A percentile compares a stretch with the other conserved stretches of the same genome.
Conservation (phyloP, 2,329 filamentous ascomycete genomes). For the Microcyclospora tardicrescens region DNA sequence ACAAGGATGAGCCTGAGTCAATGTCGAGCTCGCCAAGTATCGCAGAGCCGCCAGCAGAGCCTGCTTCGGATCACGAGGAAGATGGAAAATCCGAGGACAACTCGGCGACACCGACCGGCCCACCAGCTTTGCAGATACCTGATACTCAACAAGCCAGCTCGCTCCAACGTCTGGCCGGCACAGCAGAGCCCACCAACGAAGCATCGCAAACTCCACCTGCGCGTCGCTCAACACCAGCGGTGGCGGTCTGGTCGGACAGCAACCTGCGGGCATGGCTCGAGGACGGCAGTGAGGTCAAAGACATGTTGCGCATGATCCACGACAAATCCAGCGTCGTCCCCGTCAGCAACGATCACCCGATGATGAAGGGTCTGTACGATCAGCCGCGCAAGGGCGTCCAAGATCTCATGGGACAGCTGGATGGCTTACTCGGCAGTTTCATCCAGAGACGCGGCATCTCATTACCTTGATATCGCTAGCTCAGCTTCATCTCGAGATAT, state of each 20-base stretch:
- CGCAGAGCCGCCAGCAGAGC: constrained; percentile 16
- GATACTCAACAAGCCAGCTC: neutral
- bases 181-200: constrained; percentile 10
- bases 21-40: constrained; percentile 19
- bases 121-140: constrained; percentile 13
- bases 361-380: constrained; percentile 66
- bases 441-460: constrained; percentile 13
- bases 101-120: constrained; percentile 19
- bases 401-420: constrained; percentile 80
- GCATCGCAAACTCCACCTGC: constrained; percentile 6
- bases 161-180: constrained; percentile 3
- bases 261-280: constrained; percentile 71
- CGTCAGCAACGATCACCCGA: constrained; percentile 70
- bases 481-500: too few species aligned
- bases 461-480: too few species aligned
- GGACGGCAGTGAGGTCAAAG: constrained; percentile 69
- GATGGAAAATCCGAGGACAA: constrained; percentile 12
- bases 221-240: constrained; percentile 14
- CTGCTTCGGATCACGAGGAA: constrained; percentile 6
- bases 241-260: constrained; percentile 68
- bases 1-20: constrained; percentile 13
- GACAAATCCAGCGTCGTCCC: constrained; percentile 76
- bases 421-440: constrained; percentile 32
- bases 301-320: constrained; percentile 82
- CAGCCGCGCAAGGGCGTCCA: constrained; percentile 77